A percentile compares a stretch with the other conserved stretches of the same genome.
Evolutionary conservation across 164 flowering plant species (phyloP).

Genomic region (Vitis amurensis): DNA sequence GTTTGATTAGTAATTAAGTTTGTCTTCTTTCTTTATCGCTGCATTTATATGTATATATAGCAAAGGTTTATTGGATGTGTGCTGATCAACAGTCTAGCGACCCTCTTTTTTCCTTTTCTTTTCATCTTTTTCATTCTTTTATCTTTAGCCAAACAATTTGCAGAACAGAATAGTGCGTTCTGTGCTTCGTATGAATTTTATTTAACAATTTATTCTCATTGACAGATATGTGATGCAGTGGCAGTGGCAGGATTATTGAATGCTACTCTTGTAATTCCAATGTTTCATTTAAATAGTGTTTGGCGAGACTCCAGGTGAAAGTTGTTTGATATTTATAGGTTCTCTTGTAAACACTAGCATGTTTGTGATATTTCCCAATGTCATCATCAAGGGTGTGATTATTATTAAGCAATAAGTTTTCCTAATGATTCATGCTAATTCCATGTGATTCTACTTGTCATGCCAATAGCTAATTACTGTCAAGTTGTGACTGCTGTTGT

Average conservation of each 20-base stretch:
- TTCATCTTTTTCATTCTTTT: no score
- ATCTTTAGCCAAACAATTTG: no score
- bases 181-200: background rate
- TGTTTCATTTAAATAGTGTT: conserved; percentile 77
- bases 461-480: no score
- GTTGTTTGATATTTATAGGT: background rate
- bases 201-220: background rate
- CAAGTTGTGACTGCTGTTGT: no score
- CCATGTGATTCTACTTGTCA: background rate
- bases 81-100: no score
- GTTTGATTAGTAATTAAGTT: no score
- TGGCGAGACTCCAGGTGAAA: conserved; percentile 83
- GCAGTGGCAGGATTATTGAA: conserved; percentile 79
- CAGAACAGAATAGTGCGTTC: background rate
- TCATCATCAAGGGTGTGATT: no score
- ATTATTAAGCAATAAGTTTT: no score
- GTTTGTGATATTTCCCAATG: background rate
- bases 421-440: background rate
- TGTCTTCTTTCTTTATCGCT: no score
- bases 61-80: no score
- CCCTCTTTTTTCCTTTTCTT: no score
- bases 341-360: background rate
- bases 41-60: no score
- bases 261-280: conserved; percentile 81
- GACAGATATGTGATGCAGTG: conserved; percentile 84